Conservation (phyloP, 345 rosid genomes). For the Eucalyptus microcorys region DNA sequence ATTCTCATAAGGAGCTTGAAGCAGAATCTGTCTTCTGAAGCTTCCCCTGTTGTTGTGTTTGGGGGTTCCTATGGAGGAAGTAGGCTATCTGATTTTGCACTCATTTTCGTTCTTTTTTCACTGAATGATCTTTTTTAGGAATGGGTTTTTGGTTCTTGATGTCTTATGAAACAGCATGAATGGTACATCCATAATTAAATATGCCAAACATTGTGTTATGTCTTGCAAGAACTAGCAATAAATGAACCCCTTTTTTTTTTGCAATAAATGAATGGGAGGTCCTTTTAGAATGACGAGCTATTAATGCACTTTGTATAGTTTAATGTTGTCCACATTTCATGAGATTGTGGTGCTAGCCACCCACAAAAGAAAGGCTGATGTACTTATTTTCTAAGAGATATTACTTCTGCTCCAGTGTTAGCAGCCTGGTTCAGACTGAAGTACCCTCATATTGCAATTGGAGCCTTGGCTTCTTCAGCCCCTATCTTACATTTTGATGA, state of each 20-base stretch:
- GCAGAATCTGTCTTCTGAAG: constrained; percentile 57
- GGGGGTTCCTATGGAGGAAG: constrained; percentile 97
- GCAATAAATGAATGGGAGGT: neutral
- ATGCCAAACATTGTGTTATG: neutral
- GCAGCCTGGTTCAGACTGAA: constrained; percentile 87
- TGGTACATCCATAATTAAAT: neutral
- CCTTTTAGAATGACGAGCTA: neutral
- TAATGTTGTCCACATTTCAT: neutral
- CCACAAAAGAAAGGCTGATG: neutral
- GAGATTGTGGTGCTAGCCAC: neutral
- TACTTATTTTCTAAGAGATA: neutral
- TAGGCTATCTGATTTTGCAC: constrained; percentile 2
- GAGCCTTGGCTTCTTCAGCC: constrained; percentile 78
- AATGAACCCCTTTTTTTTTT: neutral
- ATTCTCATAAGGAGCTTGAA: constrained; percentile 60
- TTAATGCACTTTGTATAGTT: neutral
- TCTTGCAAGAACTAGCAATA: neutral
- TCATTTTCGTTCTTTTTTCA: neutral
- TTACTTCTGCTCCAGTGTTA: constrained; percentile 35
- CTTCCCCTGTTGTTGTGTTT: constrained; percentile 72
- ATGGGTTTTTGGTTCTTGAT: neutral
- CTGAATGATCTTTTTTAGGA: neutral
- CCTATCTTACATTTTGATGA: constrained; percentile 66
- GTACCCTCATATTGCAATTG: constrained; percentile 72
- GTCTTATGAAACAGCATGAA: neutral